These are phyloP conservation scores for Ceriops zippeliana DNA, from an alignment of 345 rosid species.

Conservation along the genomic window DNA sequence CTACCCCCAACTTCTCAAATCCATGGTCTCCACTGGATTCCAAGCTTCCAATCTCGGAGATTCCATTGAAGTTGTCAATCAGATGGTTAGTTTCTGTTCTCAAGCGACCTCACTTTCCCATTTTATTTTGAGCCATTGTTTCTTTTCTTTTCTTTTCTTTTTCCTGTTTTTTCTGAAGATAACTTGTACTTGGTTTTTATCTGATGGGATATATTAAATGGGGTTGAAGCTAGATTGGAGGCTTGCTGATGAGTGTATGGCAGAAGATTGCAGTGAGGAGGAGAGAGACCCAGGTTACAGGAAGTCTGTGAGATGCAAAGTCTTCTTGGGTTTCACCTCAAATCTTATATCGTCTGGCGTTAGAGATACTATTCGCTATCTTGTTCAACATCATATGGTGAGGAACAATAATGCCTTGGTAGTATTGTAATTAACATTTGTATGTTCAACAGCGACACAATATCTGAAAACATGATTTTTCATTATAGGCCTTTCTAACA, in stretches of 20 bases:
- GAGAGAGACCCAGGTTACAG: slow-evolving; percentile 61
- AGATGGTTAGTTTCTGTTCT: slow-evolving; percentile 53
- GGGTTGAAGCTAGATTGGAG: slow-evolving; percentile 87
- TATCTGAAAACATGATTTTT: too few relatives aligned
- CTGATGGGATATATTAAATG: not conserved
- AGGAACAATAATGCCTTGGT: slow-evolving; percentile 17
- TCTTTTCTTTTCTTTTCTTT: not conserved
- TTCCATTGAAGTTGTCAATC: slow-evolving; percentile 69
- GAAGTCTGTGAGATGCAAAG: slow-evolving; percentile 69
- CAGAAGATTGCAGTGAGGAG: slow-evolving; percentile 68
- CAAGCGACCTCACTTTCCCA: not conserved
- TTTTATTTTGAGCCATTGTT: not conserved
- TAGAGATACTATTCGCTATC: slow-evolving; percentile 78
- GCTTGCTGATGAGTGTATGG: slow-evolving; percentile 56
- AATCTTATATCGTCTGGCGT: slow-evolving; percentile 92
- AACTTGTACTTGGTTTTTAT: too few relatives aligned
- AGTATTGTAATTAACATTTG: not conserved
- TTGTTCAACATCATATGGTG: slow-evolving; percentile 88
- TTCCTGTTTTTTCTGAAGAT: not conserved
- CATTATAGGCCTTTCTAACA: too few relatives aligned
- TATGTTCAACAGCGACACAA: not conserved
- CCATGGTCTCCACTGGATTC: slow-evolving; percentile 82
- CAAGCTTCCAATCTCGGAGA: slow-evolving; percentile 97
- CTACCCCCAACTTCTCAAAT: slow-evolving; percentile 50
- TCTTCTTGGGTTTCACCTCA: slow-evolving; percentile 94